Evolutionary conservation across 108 stramenopile species (phyloP).

Genomic region (Skeletonema potamos): DNA sequence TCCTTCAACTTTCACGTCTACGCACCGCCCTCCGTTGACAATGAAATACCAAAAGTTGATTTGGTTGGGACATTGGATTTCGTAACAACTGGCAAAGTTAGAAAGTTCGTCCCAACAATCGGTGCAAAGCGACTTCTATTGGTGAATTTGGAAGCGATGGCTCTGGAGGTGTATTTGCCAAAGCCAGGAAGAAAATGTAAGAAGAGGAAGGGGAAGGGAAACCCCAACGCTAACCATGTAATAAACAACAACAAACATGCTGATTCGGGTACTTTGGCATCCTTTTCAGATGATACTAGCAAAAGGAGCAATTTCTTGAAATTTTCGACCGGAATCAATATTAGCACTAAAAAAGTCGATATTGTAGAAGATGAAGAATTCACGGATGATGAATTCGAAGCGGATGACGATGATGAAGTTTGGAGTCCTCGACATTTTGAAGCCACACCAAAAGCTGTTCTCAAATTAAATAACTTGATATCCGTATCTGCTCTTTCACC

Average conservation of each 20-base stretch:
- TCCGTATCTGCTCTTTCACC: slow-evolving; percentile 22
- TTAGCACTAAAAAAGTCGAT: slow-evolving; percentile 1
- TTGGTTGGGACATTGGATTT: slow-evolving; percentile 22
- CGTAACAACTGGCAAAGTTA: slow-evolving; percentile 18
- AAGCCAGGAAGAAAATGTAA: not conserved
- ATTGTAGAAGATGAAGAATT: not conserved
- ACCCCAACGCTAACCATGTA: not conserved
- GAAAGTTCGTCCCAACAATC: slow-evolving; percentile 20
- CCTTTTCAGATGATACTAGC: not conserved
- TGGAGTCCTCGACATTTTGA: slow-evolving; percentile 18
- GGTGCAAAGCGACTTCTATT: slow-evolving; percentile 19
- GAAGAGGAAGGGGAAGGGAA: not conserved
- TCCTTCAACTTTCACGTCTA: slow-evolving; percentile 16
- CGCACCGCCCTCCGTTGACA: slow-evolving; percentile 26
- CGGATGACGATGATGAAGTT: not conserved
- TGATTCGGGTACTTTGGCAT: not conserved
- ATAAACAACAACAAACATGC: not conserved
- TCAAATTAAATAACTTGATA: slow-evolving; percentile 13
- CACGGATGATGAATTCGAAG: not conserved
- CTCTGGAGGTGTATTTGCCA: slow-evolving; percentile 16
- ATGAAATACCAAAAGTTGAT: slow-evolving; percentile 39
- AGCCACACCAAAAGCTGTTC: not conserved
- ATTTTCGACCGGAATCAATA: slow-evolving; percentile 3
- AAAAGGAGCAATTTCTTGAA: not conserved
- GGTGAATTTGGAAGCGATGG: slow-evolving; percentile 34